Evolutionary conservation across 805 yeast genomes (phyloP), one percentile per base, ranked within the genome.

Genomic region (Ogataea dorogensis): DNA sequence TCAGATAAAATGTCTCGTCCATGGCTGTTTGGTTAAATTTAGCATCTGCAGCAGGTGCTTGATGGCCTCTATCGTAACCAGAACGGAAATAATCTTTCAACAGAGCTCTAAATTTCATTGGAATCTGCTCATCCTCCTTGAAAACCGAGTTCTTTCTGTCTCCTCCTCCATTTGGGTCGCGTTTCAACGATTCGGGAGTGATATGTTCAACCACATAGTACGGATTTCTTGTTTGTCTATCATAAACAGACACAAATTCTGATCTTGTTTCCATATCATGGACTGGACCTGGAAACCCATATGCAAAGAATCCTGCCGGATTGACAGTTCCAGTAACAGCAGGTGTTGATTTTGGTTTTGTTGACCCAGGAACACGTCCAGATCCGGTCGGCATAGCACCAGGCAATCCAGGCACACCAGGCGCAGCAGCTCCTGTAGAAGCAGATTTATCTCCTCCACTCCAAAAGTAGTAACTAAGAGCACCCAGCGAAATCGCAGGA

Each of bases 21-120:
- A 93, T 91, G 13, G 97, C 97, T 13, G 58, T 50, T 62, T 93
- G 98, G 20, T 79, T 77, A 64, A 78, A 93, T 57, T 86, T 88
- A 17, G 98, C 97, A 59, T 93, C 85, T 0, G 98, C 98, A 5
- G 98, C 98, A 3, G 98, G 97, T 0, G 96, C 97, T 52, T 86
- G 87, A 62, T 93, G 98, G 5, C 98, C 98, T 47, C 98, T 68
- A 60, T 93, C 98, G 61, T 86, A 93, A 1, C 98, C 98, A 20
- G 93, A 81, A 50, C 98, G 74, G 69, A 91, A 93, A 59, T 84
- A 93, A 62, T 93, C 98, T 43, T 79, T 72, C 38, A 93, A 67
- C 35, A 73, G 68, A 2, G 81, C 91, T 48, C 97, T 72, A 59
- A 87, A 93, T 51, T 67, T 72, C 18, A 61, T 60, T 0, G 98